Percentiles rank a stretch among this genome's conserved stretches.
phyloP scores from a whole-genome alignment of 345 rosid genomes.

The Populus davidiana region DNA sequence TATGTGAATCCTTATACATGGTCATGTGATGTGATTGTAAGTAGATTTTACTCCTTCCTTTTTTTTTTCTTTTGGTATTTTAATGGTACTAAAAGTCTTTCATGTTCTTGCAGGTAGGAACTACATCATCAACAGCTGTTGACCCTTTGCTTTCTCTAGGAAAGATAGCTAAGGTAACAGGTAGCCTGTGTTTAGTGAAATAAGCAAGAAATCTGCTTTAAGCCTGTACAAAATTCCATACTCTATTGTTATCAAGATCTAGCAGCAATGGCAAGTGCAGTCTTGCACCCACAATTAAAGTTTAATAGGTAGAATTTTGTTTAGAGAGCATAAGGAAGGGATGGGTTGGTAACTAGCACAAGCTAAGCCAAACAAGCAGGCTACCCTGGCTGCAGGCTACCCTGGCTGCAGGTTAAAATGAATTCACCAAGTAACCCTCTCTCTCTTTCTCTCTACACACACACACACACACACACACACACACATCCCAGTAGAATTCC shows the following conservation, averaged over 20 bases:
- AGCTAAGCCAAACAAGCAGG: background rate
- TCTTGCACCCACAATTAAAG: background rate
- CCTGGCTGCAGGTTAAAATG: background rate
- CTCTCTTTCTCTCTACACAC: too few relatives aligned
- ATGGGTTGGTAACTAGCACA: background rate
- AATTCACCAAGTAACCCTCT: background rate
- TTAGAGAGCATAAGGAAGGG: background rate
- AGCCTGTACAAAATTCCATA: background rate
- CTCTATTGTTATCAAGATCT: background rate
- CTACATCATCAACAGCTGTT: slow-evolving; percentile 83
- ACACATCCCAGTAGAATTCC: background rate
- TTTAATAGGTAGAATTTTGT: background rate
- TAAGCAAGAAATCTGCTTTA: slow-evolving; percentile 1
- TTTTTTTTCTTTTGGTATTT: too few relatives aligned
- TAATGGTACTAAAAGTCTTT: background rate
- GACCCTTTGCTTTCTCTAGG: slow-evolving; percentile 71
- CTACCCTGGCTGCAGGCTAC: background rate
- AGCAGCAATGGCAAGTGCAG: background rate
- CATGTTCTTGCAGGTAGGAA: slow-evolving; percentile 57
- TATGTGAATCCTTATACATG: slow-evolving; percentile 3
- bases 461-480: too few relatives aligned
- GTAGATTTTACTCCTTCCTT: background rate
- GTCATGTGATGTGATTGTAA: background rate
- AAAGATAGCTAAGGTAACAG: slow-evolving; percentile 59
- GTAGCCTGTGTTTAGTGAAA: background rate